Conservation (phyloP, 257 asterid genomes). For the Forsythia viridissima region DNA sequence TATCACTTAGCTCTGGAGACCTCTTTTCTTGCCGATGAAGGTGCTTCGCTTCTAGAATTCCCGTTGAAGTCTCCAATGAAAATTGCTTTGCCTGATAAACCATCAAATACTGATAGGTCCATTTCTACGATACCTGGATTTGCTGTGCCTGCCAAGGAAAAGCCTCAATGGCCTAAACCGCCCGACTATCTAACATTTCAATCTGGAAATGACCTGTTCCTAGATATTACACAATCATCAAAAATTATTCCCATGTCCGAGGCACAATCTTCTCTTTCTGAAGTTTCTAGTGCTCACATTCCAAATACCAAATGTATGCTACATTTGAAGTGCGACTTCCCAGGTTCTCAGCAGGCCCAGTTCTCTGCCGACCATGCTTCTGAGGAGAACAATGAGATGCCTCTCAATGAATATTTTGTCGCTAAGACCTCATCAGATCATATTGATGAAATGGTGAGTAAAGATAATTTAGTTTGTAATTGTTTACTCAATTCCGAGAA, state of each 20-base stretch:
- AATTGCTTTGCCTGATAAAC: constrained; percentile 65
- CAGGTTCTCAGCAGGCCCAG: constrained; percentile 36
- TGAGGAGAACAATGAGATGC: constrained; percentile 27
- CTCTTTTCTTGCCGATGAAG: constrained; percentile 83
- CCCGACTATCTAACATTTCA: constrained; percentile 24
- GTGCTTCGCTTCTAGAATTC: constrained; percentile 71
- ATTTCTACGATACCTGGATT: constrained; percentile 58
- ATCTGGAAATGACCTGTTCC: constrained; percentile 30
- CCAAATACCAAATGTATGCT: constrained; percentile 32
- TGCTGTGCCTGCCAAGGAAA: constrained; percentile 33
- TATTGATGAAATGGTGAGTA: constrained; percentile 25
- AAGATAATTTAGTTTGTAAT: constrained; percentile 24
- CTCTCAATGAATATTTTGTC: constrained; percentile 23
- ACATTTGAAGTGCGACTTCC: constrained; percentile 20
- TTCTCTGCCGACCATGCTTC: constrained; percentile 35
- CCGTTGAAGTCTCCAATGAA: constrained; percentile 67
- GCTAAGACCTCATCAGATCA: constrained; percentile 23
- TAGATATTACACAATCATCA: constrained; percentile 31
- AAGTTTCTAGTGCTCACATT: constrained; percentile 31
- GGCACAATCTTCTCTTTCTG: constrained; percentile 27
- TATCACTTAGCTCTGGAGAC: constrained; percentile 82
- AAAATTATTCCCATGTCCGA: constrained; percentile 24
- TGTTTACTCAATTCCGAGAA: constrained; percentile 25
- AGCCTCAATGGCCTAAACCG: constrained; percentile 23
- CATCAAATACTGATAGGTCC: constrained; percentile 53